Percentiles rank a stretch among this genome's conserved stretches.
These are phyloP conservation scores for Hypoxylon subgilvum DNA, from an alignment of 495 filamentous ascomycete species.

Conservation along the genomic window DNA sequence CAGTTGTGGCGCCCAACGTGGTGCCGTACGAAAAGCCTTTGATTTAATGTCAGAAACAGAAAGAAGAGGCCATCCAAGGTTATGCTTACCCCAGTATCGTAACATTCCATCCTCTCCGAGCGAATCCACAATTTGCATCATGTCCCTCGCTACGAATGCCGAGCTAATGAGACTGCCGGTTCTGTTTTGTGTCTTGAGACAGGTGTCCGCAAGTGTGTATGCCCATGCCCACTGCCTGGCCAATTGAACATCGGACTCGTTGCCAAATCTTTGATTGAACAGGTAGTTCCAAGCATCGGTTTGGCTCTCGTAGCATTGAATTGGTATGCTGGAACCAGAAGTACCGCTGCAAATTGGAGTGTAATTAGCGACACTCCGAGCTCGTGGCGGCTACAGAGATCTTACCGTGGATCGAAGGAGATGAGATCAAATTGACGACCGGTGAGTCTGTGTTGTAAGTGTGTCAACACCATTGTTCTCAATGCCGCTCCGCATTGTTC, in stretches of 20 bases:
- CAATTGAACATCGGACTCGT: conserved; percentile 7
- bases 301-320: conserved; percentile 13
- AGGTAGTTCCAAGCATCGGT: conserved; percentile 16
- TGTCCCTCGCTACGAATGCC: conserved; percentile 49
- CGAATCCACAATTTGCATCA: conserved; percentile 53
- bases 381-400: neutral
- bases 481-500: conserved; percentile 15
- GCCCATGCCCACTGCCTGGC: conserved; percentile 14
- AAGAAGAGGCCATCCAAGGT: neutral
- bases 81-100: conserved; percentile 53
- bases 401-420: conserved; percentile 48
- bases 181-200: conserved; percentile 16
- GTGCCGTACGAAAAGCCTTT: conserved; percentile 54
- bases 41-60: conserved; percentile 1
- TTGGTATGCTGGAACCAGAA: conserved; percentile 21
- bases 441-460: conserved; percentile 34
- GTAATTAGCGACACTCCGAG: neutral
- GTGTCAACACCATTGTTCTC: neutral
- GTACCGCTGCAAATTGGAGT: conserved; percentile 6
- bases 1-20: conserved; percentile 47
- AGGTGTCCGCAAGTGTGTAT: conserved; percentile 1
- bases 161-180: conserved; percentile 23
- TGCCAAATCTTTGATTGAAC: neutral
- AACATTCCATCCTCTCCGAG: conserved; percentile 52
- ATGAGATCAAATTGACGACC: conserved; percentile 51